These are phyloP conservation scores for Phytophthora podocarpi DNA, from an alignment of 352 stramenopile species.

Conservation along the genomic window DNA sequence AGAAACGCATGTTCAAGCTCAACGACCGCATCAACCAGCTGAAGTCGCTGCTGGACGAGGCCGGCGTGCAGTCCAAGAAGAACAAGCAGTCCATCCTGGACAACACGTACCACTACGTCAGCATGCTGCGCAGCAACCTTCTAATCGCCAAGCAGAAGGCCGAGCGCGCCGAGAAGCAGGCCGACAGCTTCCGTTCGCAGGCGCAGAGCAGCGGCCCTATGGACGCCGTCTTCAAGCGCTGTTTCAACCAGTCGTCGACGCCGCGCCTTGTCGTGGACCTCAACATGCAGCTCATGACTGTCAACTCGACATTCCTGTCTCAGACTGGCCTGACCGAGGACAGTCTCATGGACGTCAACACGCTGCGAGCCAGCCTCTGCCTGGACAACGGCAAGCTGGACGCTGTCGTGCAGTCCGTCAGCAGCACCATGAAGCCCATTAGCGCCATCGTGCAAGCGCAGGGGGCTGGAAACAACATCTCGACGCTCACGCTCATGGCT, in stretches of 20 bases:
- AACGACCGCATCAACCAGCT: slow-evolving; percentile 85
- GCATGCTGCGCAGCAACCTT: slow-evolving; percentile 67
- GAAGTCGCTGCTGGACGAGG: slow-evolving; percentile 61
- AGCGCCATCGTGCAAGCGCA: slow-evolving; percentile 61
- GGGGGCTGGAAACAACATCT: slow-evolving; percentile 39
- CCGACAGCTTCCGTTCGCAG: slow-evolving; percentile 51
- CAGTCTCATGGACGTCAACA: slow-evolving; percentile 41
- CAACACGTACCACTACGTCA: slow-evolving; percentile 68
- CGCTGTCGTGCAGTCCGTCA: slow-evolving; percentile 46
- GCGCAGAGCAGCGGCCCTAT: slow-evolving; percentile 32
- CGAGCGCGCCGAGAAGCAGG: slow-evolving; percentile 59
- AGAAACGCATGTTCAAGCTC: slow-evolving; percentile 90
- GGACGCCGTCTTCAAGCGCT: slow-evolving; percentile 61
- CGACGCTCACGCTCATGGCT: slow-evolving; percentile 58
- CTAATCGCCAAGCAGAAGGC: slow-evolving; percentile 68
- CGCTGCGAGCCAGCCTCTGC: slow-evolving; percentile 50
- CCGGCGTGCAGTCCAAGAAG: slow-evolving; percentile 70
- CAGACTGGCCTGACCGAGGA: slow-evolving; percentile 53
- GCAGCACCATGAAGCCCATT: slow-evolving; percentile 44
- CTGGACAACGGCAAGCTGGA: slow-evolving; percentile 59
- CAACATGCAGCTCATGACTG: slow-evolving; percentile 54
- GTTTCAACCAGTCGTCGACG: slow-evolving; percentile 72
- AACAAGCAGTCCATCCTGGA: slow-evolving; percentile 80
- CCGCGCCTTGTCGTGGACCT: slow-evolving; percentile 57
- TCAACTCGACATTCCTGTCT: slow-evolving; percentile 61